Percentiles rank a stretch among this genome's conserved stretches.
Conservation (phyloP, 768 basidiomycete genomes). For the Dentipellis sp. region DNA sequence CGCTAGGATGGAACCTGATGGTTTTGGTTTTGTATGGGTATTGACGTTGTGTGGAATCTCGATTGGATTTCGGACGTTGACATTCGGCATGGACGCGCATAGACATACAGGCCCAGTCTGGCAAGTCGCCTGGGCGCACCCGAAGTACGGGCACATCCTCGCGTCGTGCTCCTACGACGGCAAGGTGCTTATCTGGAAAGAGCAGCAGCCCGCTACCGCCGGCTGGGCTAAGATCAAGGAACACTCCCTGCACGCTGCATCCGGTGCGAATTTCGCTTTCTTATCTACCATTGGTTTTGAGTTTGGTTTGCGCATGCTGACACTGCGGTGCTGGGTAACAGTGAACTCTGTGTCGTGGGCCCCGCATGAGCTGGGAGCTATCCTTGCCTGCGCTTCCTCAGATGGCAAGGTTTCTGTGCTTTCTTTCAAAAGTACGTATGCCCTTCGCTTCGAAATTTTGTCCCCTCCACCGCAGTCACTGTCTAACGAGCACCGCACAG, state of each 20-base stretch:
- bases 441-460: no score
- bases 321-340: slow-evolving; percentile 19
- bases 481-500: slow-evolving; percentile 29
- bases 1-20: no score
- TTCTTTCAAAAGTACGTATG: slow-evolving; percentile 81
- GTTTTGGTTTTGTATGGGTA: no score
- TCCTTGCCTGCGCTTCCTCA: slow-evolving; percentile 92
- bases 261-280: slow-evolving; percentile 51
- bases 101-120: slow-evolving; percentile 97
- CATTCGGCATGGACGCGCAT: neutral
- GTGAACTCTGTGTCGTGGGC: slow-evolving; percentile 99
- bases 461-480: neutral
- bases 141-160: slow-evolving; percentile 92
- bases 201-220: slow-evolving; percentile 43
- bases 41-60: neutral
- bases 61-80: neutral
- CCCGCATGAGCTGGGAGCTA: slow-evolving; percentile 95
- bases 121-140: slow-evolving; percentile 98
- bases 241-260: slow-evolving; percentile 88
- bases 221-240: slow-evolving; percentile 95
- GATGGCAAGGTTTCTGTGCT: slow-evolving; percentile 96
- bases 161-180: slow-evolving; percentile 99
- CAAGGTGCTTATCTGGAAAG: slow-evolving; percentile 97
- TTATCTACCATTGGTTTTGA: neutral
- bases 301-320: neutral